Evolutionary conservation across 306 rosid genomes (phyloP).

Genomic region (Pyrus pyrifolia): DNA sequence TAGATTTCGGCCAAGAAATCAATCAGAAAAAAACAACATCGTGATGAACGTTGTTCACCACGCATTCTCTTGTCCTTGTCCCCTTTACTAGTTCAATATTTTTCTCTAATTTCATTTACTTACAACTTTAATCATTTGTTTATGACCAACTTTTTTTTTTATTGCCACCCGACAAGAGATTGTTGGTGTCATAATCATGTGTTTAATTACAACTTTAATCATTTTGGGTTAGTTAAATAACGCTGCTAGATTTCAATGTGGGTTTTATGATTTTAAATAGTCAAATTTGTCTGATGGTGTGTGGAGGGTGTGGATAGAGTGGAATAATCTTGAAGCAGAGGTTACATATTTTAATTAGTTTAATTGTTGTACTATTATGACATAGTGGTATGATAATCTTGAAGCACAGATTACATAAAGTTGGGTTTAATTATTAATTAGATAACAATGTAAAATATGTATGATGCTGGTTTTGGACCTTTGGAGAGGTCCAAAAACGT

Average conservation of each 20-base stretch:
- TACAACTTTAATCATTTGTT: background rate
- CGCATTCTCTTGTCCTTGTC: constrained; percentile 50
- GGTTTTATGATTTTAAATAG: constrained; percentile 32
- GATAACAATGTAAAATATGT: background rate
- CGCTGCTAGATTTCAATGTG: background rate
- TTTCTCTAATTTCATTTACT: background rate
- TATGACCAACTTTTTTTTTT: constrained; percentile 1
- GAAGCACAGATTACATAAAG: background rate
- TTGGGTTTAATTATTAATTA: background rate
- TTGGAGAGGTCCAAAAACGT: background rate
- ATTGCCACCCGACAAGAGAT: constrained; percentile 32
- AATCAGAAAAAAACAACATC: constrained; percentile 23
- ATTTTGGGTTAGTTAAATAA: constrained; percentile 40
- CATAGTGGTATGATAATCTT: background rate
- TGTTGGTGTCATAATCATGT: constrained; percentile 41
- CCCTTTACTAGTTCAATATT: background rate
- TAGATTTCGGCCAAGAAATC: constrained; percentile 15
- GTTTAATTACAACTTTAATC: constrained; percentile 40
- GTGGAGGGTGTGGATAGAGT: constrained; percentile 15
- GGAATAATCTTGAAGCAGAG: constrained; percentile 22
- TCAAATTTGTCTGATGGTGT: constrained; percentile 42
- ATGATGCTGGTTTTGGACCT: background rate
- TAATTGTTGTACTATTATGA: background rate
- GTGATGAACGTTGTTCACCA: constrained; percentile 36
- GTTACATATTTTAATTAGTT: background rate